These are phyloP conservation scores for Serendipita sp. DNA, from an alignment of 1,284 basidiomycete species.

Conservation along the genomic window DNA sequence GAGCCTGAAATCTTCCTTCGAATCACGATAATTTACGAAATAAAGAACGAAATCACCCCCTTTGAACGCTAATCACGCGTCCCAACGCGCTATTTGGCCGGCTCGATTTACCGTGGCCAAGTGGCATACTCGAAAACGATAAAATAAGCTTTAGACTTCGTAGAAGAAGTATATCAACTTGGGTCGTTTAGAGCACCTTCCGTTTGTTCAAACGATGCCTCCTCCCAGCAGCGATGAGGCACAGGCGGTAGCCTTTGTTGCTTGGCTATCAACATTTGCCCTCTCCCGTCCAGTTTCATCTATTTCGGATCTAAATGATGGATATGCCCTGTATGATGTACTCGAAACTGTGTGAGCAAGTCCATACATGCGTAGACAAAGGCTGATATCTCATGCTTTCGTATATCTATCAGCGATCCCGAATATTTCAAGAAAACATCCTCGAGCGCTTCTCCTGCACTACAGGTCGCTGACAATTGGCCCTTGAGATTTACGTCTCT, in stretches of 20 bases:
- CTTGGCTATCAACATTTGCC: constrained; percentile 61
- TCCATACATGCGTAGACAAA: neutral
- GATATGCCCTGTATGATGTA: constrained; percentile 54
- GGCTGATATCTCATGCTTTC: neutral
- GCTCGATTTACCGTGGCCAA: too few species aligned
- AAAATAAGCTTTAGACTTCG: neutral
- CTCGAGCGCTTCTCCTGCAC: constrained; percentile 30
- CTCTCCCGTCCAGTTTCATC: constrained; percentile 46
- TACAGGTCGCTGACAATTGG: constrained; percentile 69
- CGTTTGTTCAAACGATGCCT: neutral
- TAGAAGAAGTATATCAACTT: neutral
- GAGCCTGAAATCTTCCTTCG: too few species aligned
- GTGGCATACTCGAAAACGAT: too few species aligned
- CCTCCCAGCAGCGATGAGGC: neutral
- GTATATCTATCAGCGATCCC: constrained; percentile 39
- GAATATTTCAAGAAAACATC: constrained; percentile 58
- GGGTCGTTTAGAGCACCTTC: neutral
- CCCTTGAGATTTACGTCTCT: constrained; percentile 71
- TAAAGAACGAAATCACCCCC: too few species aligned
- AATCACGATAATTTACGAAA: too few species aligned
- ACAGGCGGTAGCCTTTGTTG: constrained; percentile 57
- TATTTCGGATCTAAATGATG: constrained; percentile 58
- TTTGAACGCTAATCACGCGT: too few species aligned
- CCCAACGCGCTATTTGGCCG: too few species aligned
- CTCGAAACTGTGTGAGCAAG: constrained; percentile 48